A percentile compares a stretch with the other conserved stretches of the same genome.
Conservation (phyloP, 2,329 filamentous ascomycete species). For the Cladosporium sp. region DNA sequence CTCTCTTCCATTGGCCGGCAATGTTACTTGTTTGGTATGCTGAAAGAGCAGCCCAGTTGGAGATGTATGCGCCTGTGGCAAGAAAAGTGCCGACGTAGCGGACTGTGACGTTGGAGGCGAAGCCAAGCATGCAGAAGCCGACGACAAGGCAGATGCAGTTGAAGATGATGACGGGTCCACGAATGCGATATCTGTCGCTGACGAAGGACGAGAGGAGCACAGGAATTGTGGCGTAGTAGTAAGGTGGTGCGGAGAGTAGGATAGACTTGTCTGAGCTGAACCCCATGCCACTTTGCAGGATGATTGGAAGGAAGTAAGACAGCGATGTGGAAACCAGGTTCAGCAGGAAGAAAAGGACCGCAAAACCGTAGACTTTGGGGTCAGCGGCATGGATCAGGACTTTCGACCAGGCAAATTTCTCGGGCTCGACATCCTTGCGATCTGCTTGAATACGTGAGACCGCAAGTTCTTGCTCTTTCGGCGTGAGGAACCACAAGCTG, state of each 20-base stretch:
- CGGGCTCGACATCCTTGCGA: constrained; percentile 59
- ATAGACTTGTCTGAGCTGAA: constrained; percentile 50
- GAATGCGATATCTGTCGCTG: constrained; percentile 60
- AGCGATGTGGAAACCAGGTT: constrained; percentile 67
- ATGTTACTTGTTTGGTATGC: constrained; percentile 65
- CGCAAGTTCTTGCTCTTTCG: constrained; percentile 58
- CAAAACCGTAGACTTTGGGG: constrained; percentile 64
- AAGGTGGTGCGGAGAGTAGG: constrained; percentile 65
- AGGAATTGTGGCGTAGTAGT: constrained; percentile 66
- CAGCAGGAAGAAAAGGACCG: constrained; percentile 64
- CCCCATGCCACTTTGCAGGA: constrained; percentile 46
- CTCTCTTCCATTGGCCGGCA: constrained; percentile 63
- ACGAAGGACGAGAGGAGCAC: constrained; percentile 63
- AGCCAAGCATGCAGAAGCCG: constrained; percentile 67
- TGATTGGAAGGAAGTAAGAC: constrained; percentile 63
- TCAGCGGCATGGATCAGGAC: constrained; percentile 60
- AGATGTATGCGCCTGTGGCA: constrained; percentile 67
- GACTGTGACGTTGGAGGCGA: constrained; percentile 58
- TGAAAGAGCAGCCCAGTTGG: constrained; percentile 68
- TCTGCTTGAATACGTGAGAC: constrained; percentile 60
- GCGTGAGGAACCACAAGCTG: constrained; percentile 59
- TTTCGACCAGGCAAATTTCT: constrained; percentile 57
- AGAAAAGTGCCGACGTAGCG: constrained; percentile 66
- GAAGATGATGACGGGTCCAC: constrained; percentile 65
- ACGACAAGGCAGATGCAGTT: constrained; percentile 62